phyloP scores from a whole-genome alignment of 139 green algal species.

The Coelastrella sp. region DNA sequence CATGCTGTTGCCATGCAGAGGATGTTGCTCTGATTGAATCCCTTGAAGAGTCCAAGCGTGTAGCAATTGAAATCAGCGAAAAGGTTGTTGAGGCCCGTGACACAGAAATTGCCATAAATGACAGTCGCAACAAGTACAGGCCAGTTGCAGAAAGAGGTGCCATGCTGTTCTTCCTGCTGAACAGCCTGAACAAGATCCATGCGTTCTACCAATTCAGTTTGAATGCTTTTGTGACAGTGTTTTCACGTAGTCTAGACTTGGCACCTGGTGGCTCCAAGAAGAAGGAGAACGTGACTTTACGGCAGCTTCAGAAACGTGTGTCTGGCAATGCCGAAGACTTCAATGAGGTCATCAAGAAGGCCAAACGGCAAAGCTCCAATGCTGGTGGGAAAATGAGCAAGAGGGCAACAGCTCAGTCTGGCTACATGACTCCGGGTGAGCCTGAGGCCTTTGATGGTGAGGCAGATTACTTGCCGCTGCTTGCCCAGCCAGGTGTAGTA shows the following conservation, averaged over 20 bases:
- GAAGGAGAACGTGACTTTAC: slow-evolving; percentile 46
- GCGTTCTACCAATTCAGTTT: slow-evolving; percentile 90
- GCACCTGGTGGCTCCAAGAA: slow-evolving; percentile 77
- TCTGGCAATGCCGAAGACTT: slow-evolving; percentile 61
- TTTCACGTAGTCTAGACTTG: slow-evolving; percentile 80
- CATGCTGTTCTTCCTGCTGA: slow-evolving; percentile 89
- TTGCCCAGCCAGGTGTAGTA: no score
- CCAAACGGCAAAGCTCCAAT: slow-evolving; percentile 49
- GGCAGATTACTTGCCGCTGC: no score
- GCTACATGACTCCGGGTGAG: neutral
- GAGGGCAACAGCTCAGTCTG: slow-evolving; percentile 24
- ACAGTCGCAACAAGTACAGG: slow-evolving; percentile 86
- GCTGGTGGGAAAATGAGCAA: slow-evolving; percentile 5
- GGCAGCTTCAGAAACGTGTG: slow-evolving; percentile 51
- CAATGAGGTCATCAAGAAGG: slow-evolving; percentile 67
- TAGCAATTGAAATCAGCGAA: slow-evolving; percentile 79
- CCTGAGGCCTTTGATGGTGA: no score
- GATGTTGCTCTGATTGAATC: slow-evolving; percentile 91
- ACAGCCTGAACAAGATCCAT: slow-evolving; percentile 91
- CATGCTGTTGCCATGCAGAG: slow-evolving; percentile 59
- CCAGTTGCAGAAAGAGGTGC: slow-evolving; percentile 77
- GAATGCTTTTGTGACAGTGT: slow-evolving; percentile 86
- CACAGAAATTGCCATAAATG: slow-evolving; percentile 81
- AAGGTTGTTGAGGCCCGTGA: slow-evolving; percentile 72
- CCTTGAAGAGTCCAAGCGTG: slow-evolving; percentile 83